phyloP scores from a whole-genome alignment of 2,329 filamentous ascomycete species.

The Pestalotiopsis sp. region DNA sequence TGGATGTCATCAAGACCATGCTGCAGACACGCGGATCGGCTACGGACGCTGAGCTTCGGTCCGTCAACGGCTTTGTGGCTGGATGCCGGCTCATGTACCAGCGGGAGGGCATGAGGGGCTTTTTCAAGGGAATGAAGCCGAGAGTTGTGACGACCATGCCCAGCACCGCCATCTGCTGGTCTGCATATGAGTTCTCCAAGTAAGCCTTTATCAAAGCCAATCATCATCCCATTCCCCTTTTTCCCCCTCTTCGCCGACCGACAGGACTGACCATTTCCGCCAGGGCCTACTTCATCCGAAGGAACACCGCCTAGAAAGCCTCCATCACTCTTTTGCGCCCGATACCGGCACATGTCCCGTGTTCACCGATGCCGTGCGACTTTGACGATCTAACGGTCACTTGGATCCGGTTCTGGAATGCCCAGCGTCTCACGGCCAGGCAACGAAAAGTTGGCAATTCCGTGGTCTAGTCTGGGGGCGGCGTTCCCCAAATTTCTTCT shows the following conservation, averaged over 20 bases:
- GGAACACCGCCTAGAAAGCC: constrained; percentile 23
- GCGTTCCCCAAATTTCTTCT: too few relatives aligned
- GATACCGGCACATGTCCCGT: neutral
- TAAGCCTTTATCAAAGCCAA: constrained; percentile 39
- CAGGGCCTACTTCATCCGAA: constrained; percentile 37
- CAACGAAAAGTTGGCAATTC: neutral
- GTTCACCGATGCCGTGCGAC: neutral
- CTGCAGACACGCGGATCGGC: constrained; percentile 90
- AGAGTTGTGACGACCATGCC: constrained; percentile 96
- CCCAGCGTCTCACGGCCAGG: too few relatives aligned
- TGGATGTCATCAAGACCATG: constrained; percentile 98
- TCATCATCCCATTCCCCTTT: neutral
- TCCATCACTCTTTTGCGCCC: constrained; percentile 13
- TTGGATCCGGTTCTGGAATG: neutral
- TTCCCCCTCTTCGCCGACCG: neutral
- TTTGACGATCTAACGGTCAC: neutral
- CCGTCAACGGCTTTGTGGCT: constrained; percentile 79
- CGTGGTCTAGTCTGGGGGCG: too few relatives aligned
- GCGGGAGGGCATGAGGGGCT: constrained; percentile 82
- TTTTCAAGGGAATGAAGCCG: constrained; percentile 91
- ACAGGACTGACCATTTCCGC: neutral
- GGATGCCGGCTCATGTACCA: constrained; percentile 81
- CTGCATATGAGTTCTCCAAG: constrained; percentile 71
- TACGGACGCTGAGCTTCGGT: constrained; percentile 76
- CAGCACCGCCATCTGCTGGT: constrained; percentile 99